These are phyloP conservation scores for Pyropia haitanensis DNA, from an alignment of 23 red algal genomes.

Conservation along the genomic window DNA sequence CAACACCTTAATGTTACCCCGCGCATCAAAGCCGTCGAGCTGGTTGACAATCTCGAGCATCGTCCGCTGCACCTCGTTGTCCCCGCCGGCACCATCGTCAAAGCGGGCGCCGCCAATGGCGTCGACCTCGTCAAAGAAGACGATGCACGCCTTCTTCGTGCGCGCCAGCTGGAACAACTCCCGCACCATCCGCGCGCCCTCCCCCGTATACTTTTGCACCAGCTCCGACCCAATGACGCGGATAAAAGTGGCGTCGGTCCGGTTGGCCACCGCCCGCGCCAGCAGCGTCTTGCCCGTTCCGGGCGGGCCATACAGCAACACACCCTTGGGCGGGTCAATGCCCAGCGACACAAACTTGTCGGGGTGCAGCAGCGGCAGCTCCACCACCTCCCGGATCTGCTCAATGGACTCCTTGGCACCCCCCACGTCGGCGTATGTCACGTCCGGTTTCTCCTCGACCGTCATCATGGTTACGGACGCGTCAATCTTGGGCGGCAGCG, in stretches of 20 bases:
- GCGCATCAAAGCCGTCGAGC: slow-evolving; percentile 96
- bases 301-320: slow-evolving; percentile 94
- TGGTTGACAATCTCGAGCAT: slow-evolving; percentile 99
- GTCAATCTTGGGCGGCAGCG: slow-evolving; percentile 98
- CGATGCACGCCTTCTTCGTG: slow-evolving; percentile 90
- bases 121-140: slow-evolving; percentile 99
- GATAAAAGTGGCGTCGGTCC: slow-evolving; percentile 98
- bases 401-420: slow-evolving; percentile 95
- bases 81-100: slow-evolving; percentile 95
- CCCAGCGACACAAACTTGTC: slow-evolving; percentile 97
- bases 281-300: slow-evolving; percentile 96
- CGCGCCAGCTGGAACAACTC: slow-evolving; percentile 97
- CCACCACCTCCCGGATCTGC: slow-evolving; percentile 95
- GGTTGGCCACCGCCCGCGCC: slow-evolving; percentile 93
- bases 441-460: slow-evolving; percentile 99
- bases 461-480: slow-evolving; percentile 99
- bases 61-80: slow-evolving; percentile 99
- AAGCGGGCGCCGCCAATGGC: slow-evolving; percentile 98
- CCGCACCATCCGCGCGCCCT: slow-evolving; percentile 98
- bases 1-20: slow-evolving; percentile 99
- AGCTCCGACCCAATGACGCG: slow-evolving; percentile 98
- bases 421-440: slow-evolving; percentile 95
- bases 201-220: slow-evolving; percentile 97
- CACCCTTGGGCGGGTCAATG: slow-evolving; percentile 98
- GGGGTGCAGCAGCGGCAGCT: slow-evolving; percentile 87